These are phyloP conservation scores for Orbilia blumenaviensis DNA, from an alignment of 2,329 filamentous ascomycete species.

Conservation along the genomic window DNA sequence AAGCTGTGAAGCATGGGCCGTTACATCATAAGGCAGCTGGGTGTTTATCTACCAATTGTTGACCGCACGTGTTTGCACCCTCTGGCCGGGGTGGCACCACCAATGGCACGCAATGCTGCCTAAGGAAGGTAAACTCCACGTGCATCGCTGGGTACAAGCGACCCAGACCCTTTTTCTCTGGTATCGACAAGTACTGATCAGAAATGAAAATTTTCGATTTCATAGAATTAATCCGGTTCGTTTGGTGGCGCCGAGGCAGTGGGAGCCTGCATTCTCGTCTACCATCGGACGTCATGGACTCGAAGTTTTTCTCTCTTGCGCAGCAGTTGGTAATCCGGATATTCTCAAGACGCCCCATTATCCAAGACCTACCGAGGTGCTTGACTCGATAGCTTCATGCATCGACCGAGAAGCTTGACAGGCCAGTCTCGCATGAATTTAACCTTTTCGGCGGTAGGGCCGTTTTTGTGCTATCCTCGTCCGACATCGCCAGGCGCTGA, in stretches of 20 bases:
- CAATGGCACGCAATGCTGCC: constrained; percentile 12
- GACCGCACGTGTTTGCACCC: constrained; percentile 26
- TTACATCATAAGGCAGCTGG: constrained; percentile 49
- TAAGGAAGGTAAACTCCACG: constrained; percentile 22
- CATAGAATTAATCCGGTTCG: constrained; percentile 22
- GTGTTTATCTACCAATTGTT: constrained; percentile 33
- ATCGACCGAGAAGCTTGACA: background rate
- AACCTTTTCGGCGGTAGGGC: constrained; percentile 6
- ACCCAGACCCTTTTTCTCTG: background rate
- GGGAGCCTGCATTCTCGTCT: constrained; percentile 6
- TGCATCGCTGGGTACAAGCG: constrained; percentile 21
- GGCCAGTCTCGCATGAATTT: background rate
- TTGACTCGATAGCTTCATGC: background rate
- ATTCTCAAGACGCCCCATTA: constrained; percentile 7
- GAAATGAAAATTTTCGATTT: background rate
- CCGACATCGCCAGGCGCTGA: background rate
- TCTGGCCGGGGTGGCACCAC: constrained; percentile 5
- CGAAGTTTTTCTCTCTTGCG: no score
- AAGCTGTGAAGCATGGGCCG: background rate
- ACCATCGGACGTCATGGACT: background rate
- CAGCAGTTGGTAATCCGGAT: background rate
- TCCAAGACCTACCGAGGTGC: background rate
- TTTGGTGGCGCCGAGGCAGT: constrained; percentile 12
- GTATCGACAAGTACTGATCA: constrained; percentile 22
- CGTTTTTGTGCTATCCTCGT: constrained; percentile 19